phyloP scores from a whole-genome alignment of 306 rosid genomes.

The Cicer bijugum region DNA sequence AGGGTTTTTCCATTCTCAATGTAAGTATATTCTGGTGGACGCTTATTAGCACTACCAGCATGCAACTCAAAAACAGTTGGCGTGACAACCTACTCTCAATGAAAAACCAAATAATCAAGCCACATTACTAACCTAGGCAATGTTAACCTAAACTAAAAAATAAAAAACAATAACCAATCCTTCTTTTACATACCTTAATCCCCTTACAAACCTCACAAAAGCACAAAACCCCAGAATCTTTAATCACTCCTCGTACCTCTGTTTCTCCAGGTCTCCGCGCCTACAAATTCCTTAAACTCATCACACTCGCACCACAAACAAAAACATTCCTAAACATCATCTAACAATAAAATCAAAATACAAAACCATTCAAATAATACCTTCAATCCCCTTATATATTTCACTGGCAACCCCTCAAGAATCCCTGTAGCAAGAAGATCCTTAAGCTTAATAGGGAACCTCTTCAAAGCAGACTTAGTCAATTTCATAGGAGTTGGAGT shows the following conservation, averaged over 20 bases:
- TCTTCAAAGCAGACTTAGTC: slow-evolving; percentile 46
- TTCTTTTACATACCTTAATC: slow-evolving; percentile 57
- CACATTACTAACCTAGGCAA: slow-evolving; percentile 31
- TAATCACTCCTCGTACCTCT: slow-evolving; percentile 72
- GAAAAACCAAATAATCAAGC: slow-evolving; percentile 23
- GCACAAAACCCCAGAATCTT: slow-evolving; percentile 63
- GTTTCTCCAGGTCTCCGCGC: slow-evolving; percentile 56
- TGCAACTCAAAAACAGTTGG: slow-evolving; percentile 86
- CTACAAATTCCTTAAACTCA: slow-evolving; percentile 49
- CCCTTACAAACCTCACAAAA: slow-evolving; percentile 69
- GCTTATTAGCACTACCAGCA: slow-evolving; percentile 84
- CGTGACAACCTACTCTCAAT: slow-evolving; percentile 64
- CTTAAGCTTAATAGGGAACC: slow-evolving; percentile 70
- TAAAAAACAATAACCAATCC: neutral
- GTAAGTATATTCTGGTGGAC: slow-evolving; percentile 81
- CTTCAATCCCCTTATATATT: slow-evolving; percentile 69
- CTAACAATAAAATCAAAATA: neutral
- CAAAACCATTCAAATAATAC: slow-evolving; percentile 47
- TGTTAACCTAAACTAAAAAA: neutral
- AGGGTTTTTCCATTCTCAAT: slow-evolving; percentile 74
- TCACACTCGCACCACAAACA: slow-evolving; percentile 1
- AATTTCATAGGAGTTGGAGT: slow-evolving; percentile 15
- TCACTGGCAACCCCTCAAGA: slow-evolving; percentile 78
- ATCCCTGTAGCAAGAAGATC: slow-evolving; percentile 84
- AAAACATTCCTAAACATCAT: neutral